These are phyloP conservation scores for Forsythia viridissima DNA, from an alignment of 257 asterid species.

Conservation along the genomic window DNA sequence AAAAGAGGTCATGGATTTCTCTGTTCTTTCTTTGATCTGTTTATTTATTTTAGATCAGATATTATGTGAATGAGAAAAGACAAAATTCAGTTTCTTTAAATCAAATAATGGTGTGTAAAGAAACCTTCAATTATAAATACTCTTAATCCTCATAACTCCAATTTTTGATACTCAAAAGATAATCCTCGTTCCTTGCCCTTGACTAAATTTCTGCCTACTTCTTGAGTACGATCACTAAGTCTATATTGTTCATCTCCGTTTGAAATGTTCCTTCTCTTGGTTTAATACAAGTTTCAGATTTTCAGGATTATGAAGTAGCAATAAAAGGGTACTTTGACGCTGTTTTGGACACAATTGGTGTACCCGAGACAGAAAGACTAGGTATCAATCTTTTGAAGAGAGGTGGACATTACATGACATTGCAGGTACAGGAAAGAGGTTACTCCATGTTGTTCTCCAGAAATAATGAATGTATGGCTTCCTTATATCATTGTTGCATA, in stretches of 20 bases:
- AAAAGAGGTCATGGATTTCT: not conserved
- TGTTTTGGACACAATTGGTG: constrained; percentile 88
- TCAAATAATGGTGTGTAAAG: not conserved
- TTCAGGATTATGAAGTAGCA: constrained; percentile 71
- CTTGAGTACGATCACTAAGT: not conserved
- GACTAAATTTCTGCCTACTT: not conserved
- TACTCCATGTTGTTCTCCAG: not conserved
- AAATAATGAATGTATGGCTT: not conserved
- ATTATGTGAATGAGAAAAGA: not conserved
- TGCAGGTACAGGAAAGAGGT: constrained; percentile 59
- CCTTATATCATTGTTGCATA: not conserved
- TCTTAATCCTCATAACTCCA: not conserved
- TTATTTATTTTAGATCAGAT: not conserved
- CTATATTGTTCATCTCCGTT: not conserved
- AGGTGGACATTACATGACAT: constrained; percentile 97
- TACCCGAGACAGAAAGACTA: constrained; percentile 78
- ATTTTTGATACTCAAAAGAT: not conserved
- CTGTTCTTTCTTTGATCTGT: not conserved
- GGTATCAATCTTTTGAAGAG: constrained; percentile 75
- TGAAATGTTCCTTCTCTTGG: constrained; percentile 3
- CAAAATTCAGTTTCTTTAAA: not conserved
- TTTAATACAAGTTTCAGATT: constrained; percentile 10
- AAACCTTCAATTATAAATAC: not conserved
- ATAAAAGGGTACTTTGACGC: constrained; percentile 89
- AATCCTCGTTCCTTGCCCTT: not conserved